phyloP scores from a whole-genome alignment of 2,329 filamentous ascomycete species.

The Alternaria postmessia region DNA sequence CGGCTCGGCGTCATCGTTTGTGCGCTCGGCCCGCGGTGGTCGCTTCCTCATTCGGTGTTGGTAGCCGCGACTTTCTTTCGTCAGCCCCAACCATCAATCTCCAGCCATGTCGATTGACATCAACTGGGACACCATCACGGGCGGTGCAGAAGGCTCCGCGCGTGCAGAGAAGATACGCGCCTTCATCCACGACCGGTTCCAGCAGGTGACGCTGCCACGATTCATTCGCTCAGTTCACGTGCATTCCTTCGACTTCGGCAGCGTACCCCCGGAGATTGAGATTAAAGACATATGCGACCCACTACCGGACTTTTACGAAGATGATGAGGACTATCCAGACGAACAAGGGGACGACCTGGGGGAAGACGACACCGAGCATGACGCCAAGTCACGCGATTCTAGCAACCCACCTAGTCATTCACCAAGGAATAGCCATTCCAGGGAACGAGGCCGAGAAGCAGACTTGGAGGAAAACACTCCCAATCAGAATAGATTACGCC shows the following conservation, averaged over 20 bases:
- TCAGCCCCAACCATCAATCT: slow-evolving; percentile 36
- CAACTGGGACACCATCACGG: slow-evolving; percentile 92
- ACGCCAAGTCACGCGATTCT: slow-evolving; percentile 33
- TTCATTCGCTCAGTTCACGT: slow-evolving; percentile 98
- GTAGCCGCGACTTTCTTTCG: slow-evolving; percentile 26
- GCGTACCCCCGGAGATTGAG: slow-evolving; percentile 81
- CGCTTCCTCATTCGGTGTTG: slow-evolving; percentile 30
- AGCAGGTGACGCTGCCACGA: slow-evolving; percentile 86
- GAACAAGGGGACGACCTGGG: slow-evolving; percentile 57
- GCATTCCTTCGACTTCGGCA: slow-evolving; percentile 92
- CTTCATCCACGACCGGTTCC: slow-evolving; percentile 96
- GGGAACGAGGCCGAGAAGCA: slow-evolving; percentile 30
- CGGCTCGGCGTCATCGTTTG: slow-evolving; percentile 23
- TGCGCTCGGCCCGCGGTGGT: slow-evolving; percentile 29
- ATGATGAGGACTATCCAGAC: slow-evolving; percentile 71
- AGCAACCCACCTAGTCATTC: slow-evolving; percentile 43
- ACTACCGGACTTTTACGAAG: slow-evolving; percentile 94
- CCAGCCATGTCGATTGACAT: slow-evolving; percentile 91
- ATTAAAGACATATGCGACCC: slow-evolving; percentile 98
- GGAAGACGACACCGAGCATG: slow-evolving; percentile 42
- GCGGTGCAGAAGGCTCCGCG: slow-evolving; percentile 83
- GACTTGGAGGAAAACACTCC: slow-evolving; percentile 26
- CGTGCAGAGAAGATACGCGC: slow-evolving; percentile 86
- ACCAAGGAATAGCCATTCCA: slow-evolving; percentile 40
- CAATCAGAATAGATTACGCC: slow-evolving; percentile 31